Evolutionary conservation across 2,329 filamentous ascomycete species (phyloP).

Genomic region (Thielaviopsis ethacetica): DNA sequence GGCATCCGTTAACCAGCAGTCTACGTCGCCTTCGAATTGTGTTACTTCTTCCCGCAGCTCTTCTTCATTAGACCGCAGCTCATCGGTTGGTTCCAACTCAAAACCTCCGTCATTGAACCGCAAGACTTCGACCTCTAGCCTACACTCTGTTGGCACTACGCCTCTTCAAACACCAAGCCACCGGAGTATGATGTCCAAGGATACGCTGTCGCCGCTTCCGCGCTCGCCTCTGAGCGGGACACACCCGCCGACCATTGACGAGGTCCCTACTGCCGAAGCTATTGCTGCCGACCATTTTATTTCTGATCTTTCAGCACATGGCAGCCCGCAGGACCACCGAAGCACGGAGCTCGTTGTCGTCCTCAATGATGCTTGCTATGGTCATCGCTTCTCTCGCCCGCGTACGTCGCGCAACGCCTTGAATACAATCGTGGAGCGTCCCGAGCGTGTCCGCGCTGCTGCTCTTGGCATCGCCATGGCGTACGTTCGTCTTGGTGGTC

Average conservation of each 20-base stretch:
- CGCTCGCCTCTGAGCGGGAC: conserved; percentile 20
- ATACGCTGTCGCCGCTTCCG: conserved; percentile 27
- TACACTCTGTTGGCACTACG: conserved; percentile 28
- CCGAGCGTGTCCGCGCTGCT: conserved; percentile 74
- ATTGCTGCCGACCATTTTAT: conserved; percentile 54
- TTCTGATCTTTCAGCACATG: conserved; percentile 50
- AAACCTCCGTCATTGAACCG: conserved; percentile 34
- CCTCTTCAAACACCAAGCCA: conserved; percentile 6
- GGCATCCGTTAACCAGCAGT: conserved; percentile 22
- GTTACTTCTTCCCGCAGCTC: conserved; percentile 25
- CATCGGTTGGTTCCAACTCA: conserved; percentile 24
- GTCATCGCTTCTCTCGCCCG: conserved; percentile 76
- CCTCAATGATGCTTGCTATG: conserved; percentile 86
- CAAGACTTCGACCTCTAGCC: conserved; percentile 41
- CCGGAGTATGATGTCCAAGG: conserved; percentile 18
- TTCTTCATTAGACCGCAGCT: conserved; percentile 20
- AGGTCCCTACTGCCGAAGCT: conserved; percentile 30
- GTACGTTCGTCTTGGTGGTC: conserved; percentile 76
- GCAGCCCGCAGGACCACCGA: conserved; percentile 25
- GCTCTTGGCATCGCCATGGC: conserved; percentile 70
- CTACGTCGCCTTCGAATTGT: conserved; percentile 24
- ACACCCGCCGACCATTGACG: conserved; percentile 18
- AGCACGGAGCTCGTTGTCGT: conserved; percentile 58
- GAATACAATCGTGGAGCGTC: conserved; percentile 76
- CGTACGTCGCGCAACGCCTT: conserved; percentile 57